Percentiles rank a stretch among this genome's conserved stretches.
phyloP scores from a whole-genome alignment of 192 early-diverging fungal species.

The Linnemannia zychae region DNA sequence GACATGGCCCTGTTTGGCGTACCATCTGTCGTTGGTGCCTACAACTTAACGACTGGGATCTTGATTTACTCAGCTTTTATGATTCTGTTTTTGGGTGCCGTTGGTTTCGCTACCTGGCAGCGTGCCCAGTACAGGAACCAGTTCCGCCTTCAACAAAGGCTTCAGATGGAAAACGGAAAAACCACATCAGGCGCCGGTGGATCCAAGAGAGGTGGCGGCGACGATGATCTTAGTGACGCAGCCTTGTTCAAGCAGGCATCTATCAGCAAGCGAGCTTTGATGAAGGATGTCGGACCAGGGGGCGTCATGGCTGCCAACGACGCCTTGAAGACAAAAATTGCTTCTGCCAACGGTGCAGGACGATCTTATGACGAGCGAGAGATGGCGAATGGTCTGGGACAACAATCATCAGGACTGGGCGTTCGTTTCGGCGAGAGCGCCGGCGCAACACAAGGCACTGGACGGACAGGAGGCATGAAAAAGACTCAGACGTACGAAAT shows the following conservation, averaged over 20 bases:
- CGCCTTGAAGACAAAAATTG: conserved; percentile 29
- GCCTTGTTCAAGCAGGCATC: conserved; percentile 51
- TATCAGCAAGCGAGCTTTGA: conserved; percentile 50
- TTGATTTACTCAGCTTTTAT: conserved; percentile 41
- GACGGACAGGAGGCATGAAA: conserved; percentile 52
- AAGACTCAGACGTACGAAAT: conserved; percentile 38
- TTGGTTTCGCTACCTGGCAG: conserved; percentile 42
- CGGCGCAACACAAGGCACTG: background rate
- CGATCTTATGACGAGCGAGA: conserved; percentile 43
- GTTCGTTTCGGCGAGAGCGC: conserved; percentile 42
- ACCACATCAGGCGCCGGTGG: conserved; percentile 11
- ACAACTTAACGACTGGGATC: conserved; percentile 48
- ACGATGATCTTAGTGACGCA: conserved; percentile 32
- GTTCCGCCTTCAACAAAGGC: conserved; percentile 34
- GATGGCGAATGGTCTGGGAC: background rate
- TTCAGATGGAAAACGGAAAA: conserved; percentile 30
- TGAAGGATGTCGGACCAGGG: conserved; percentile 44
- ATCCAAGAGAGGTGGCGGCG: conserved; percentile 4
- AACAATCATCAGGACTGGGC: conserved; percentile 14
- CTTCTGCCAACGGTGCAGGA: conserved; percentile 45
- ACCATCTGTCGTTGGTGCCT: conserved; percentile 35
- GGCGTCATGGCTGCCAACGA: conserved; percentile 24
- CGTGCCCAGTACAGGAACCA: conserved; percentile 43
- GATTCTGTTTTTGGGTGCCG: conserved; percentile 22
- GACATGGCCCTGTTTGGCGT: conserved; percentile 41